These are phyloP conservation scores for Neonectria sp. DNA, from an alignment of 2,329 filamentous ascomycete genomes.

Conservation along the genomic window DNA sequence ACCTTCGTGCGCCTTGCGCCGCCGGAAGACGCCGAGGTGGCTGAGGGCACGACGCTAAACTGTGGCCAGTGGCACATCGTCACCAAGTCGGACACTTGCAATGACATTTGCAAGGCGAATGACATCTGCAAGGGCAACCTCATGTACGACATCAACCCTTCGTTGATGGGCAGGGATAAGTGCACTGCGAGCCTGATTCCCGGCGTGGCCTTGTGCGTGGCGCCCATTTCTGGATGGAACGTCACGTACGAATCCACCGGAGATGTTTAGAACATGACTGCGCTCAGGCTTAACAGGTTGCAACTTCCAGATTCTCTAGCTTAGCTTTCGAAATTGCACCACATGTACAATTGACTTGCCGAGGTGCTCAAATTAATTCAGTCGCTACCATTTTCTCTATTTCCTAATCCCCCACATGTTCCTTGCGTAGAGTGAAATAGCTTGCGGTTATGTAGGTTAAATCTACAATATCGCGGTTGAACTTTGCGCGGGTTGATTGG, in stretches of 20 bases:
- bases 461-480: neutral
- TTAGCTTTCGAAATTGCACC: conserved; percentile 6
- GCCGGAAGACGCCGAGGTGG: conserved; percentile 13
- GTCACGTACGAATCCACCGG: conserved; percentile 19
- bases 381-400: neutral
- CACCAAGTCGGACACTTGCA: conserved; percentile 18
- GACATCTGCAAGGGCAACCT: conserved; percentile 1
- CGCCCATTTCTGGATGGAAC: conserved; percentile 23
- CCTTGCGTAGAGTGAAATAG: neutral
- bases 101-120: conserved; percentile 4
- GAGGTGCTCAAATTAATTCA: neutral
- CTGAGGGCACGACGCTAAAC: conserved; percentile 24
- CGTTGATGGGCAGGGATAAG: conserved; percentile 2
- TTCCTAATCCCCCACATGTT: neutral
- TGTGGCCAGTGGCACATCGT: conserved; percentile 25
- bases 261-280: neutral
- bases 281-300: neutral
- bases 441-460: neutral
- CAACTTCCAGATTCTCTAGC: conserved; percentile 1
- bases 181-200: conserved; percentile 25
- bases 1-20: conserved; percentile 5
- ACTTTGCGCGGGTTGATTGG: neutral
- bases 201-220: conserved; percentile 25
- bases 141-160: conserved; percentile 22
- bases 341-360: neutral